phyloP scores from a whole-genome alignment of 108 stramenopile genomes.

The Conticribra weissflogii region DNA sequence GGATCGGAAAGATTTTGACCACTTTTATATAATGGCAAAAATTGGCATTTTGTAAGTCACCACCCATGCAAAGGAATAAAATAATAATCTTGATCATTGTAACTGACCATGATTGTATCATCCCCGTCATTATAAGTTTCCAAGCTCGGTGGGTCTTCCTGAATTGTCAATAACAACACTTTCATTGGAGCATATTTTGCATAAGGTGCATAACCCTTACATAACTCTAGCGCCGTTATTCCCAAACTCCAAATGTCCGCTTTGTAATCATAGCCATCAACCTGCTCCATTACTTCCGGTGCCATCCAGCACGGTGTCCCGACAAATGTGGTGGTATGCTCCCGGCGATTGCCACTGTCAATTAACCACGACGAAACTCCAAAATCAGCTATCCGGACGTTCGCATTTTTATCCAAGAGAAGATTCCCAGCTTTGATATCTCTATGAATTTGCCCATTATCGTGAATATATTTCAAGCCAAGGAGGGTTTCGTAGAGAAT shows the following conservation, averaged over 20 bases:
- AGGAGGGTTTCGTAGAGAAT: slow-evolving; percentile 89
- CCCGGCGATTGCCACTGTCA: slow-evolving; percentile 67
- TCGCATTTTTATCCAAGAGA: slow-evolving; percentile 66
- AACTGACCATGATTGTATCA: slow-evolving; percentile 37
- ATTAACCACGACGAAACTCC: slow-evolving; percentile 92
- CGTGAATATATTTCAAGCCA: slow-evolving; percentile 95
- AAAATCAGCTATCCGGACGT: slow-evolving; percentile 95
- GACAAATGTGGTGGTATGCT: slow-evolving; percentile 90
- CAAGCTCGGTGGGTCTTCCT: slow-evolving; percentile 92
- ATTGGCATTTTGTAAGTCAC: neutral
- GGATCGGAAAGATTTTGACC: slow-evolving; percentile 68
- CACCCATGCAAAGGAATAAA: neutral
- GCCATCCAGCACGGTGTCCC: slow-evolving; percentile 95
- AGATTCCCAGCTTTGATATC: slow-evolving; percentile 96
- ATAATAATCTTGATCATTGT: neutral
- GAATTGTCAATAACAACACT: slow-evolving; percentile 93
- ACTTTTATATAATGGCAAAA: slow-evolving; percentile 12
- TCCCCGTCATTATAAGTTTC: slow-evolving; percentile 88
- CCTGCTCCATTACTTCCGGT: slow-evolving; percentile 98
- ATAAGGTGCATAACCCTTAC: slow-evolving; percentile 98
- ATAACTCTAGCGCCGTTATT: slow-evolving; percentile 98
- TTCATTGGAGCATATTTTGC: slow-evolving; percentile 97
- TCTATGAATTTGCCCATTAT: slow-evolving; percentile 94
- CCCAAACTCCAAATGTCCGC: slow-evolving; percentile 99
- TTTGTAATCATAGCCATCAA: slow-evolving; percentile 95